Base-by-base conservation (phyloP, 805 yeast species). In the Lipomyces anomalus region DNA sequence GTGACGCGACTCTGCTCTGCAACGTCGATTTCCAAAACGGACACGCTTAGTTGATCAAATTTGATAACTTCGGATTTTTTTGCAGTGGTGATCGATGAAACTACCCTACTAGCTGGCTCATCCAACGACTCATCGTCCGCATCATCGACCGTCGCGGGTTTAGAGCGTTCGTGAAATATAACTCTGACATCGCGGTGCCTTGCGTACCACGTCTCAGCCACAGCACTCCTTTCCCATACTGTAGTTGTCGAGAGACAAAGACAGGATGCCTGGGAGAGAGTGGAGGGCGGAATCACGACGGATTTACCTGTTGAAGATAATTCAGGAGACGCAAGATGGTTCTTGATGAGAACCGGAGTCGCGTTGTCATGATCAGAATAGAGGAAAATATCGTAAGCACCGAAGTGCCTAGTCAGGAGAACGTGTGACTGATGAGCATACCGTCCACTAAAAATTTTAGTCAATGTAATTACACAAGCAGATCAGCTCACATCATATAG, bases 221-320 rank as follows among this genome's bases (percentile, higher is more conserved):
- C 77, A 24, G 82, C 73, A 61, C 89, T 90, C 43, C 82, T 76
- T 33, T 82, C 89, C 98, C 98, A 92, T 0, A 95, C 95, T 35
- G 75, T 79, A 6, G 95, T 82, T 0, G 90, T 74, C 20, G 89
- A 75, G 52, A 87, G 72, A n/a, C 94, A 76, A 53, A 82, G 82
- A 4, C 84, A 75, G 9, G 95, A 95, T 0, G 97, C 96, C 63
- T 92, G 98, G 61, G 80, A 71, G 46, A 90, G 68, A 0, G 97
- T 82, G 6, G 88, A 75, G 1, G 97, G 97, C 0, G 97, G 90
- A 4, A 90, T 68, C 18, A 52, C 48, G 2, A 37, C 18, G 16
- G 38, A 26, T 28, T 37, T 33, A 44, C 6, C n/a, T 13, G 26
- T 21, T n/a, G n/a, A n/a, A n/a, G n/a, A n/a, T n/a, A n/a, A n/a